A percentile compares a stretch with the other conserved stretches of the same genome.
These are phyloP conservation scores for Aspergillus neoniger DNA, from an alignment of 2,329 filamentous ascomycete genomes.

Conservation along the genomic window DNA sequence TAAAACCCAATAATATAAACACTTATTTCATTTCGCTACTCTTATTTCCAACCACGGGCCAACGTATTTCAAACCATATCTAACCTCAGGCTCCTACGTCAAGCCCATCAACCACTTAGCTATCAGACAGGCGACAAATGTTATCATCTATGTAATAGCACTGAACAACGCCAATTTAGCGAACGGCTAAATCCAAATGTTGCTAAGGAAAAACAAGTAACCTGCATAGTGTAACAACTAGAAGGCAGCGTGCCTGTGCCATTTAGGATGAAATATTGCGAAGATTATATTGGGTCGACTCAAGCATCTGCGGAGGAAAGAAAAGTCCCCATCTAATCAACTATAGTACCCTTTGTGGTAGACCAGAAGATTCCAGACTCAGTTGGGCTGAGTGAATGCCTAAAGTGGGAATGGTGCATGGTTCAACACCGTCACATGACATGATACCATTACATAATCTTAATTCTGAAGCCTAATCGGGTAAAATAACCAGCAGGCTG, in stretches of 20 bases:
- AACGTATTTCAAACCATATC: no score
- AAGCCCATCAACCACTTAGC: no score
- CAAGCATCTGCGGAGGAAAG: not conserved
- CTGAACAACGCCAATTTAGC: no score
- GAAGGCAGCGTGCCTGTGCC: not conserved
- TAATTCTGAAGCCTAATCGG: not conserved
- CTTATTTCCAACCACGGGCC: no score
- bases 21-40: no score
- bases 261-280: not conserved
- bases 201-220: not conserved
- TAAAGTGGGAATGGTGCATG: not conserved
- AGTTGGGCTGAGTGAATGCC: not conserved
- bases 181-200: no score
- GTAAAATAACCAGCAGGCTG: constrained; percentile 5
- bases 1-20: no score
- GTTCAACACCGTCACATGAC: not conserved
- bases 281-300: not conserved
- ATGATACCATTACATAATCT: not conserved
- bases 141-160: no score
- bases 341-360: not conserved
- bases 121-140: no score
- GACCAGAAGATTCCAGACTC: not conserved
- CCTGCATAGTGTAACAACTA: not conserved
- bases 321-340: not conserved
- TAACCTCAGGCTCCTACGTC: no score